Evolutionary conservation across 1,284 basidiomycete species (phyloP).

Genomic region (Somion occarium): DNA sequence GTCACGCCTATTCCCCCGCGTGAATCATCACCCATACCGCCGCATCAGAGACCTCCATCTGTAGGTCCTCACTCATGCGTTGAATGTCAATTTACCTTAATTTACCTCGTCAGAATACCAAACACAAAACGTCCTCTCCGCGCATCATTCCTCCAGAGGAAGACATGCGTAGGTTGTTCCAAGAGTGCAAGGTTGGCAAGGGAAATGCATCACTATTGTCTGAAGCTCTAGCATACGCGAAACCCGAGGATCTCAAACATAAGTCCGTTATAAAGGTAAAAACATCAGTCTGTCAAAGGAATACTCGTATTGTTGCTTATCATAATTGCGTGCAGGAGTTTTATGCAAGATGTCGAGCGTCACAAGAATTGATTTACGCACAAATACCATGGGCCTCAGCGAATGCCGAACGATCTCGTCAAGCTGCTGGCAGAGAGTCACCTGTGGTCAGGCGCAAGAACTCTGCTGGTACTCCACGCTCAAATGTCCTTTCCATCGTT

Average conservation of each 20-base stretch:
- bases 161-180: slow-evolving; percentile 70
- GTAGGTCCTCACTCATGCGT: background rate
- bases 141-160: slow-evolving; percentile 71
- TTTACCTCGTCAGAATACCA: slow-evolving; percentile 7
- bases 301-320: background rate
- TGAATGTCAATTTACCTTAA: background rate
- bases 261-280: slow-evolving; percentile 59
- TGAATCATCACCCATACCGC: slow-evolving; percentile 1
- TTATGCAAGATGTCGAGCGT: slow-evolving; percentile 60
- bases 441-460: slow-evolving; percentile 2
- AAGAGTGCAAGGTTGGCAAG: slow-evolving; percentile 73
- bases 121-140: slow-evolving; percentile 33
- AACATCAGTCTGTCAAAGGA: slow-evolving; percentile 15
- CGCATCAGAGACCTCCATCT: background rate
- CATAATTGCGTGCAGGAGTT: slow-evolving; percentile 75
- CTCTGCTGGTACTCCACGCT: background rate
- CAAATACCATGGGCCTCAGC: slow-evolving; percentile 80
- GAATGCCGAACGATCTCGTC: slow-evolving; percentile 56
- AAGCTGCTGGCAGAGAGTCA: slow-evolving; percentile 8
- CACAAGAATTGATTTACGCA: slow-evolving; percentile 68
- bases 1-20: slow-evolving; percentile 19
- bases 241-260: slow-evolving; percentile 58
- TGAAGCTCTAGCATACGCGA: slow-evolving; percentile 59
- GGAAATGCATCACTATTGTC: slow-evolving; percentile 67
- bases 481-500: background rate